Evolutionary conservation across 495 filamentous ascomycete species (phyloP).

Genomic region (Saxispiralis lemnorum): DNA sequence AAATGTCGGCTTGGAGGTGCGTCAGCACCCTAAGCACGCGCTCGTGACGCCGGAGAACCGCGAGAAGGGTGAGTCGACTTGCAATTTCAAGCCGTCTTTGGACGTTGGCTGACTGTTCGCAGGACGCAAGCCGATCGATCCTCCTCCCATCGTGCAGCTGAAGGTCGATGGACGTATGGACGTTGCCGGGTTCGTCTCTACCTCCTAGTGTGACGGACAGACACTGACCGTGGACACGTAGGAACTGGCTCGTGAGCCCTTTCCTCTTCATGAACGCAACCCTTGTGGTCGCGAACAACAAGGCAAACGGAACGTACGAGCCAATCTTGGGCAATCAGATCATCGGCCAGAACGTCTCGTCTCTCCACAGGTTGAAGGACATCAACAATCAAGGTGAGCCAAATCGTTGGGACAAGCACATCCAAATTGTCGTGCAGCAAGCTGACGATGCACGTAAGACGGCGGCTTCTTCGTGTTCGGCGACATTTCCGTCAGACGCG

Average conservation of each 20-base stretch:
- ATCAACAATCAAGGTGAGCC: slow-evolving; percentile 57
- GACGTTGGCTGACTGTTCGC: slow-evolving; percentile 2
- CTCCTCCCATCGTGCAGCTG: slow-evolving; percentile 75
- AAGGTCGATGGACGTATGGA: slow-evolving; percentile 1
- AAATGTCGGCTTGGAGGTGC: slow-evolving; percentile 14
- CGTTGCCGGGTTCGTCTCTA: slow-evolving; percentile 3
- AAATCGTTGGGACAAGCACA: background rate
- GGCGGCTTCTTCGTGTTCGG: slow-evolving; percentile 96
- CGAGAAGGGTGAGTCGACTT: slow-evolving; percentile 20
- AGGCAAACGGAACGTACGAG: slow-evolving; percentile 30
- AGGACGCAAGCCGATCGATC: slow-evolving; percentile 92
- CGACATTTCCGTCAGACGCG: slow-evolving; percentile 70
- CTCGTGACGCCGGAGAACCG: slow-evolving; percentile 20
- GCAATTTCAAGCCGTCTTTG: no score
- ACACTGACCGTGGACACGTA: slow-evolving; percentile 45
- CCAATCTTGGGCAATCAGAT: slow-evolving; percentile 39
- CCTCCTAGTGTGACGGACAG: slow-evolving; percentile 1
- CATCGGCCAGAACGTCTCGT: slow-evolving; percentile 73
- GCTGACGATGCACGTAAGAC: slow-evolving; percentile 30
- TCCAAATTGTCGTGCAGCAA: no score
- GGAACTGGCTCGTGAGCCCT: slow-evolving; percentile 34
- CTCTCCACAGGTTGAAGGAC: slow-evolving; percentile 83
- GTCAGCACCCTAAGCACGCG: slow-evolving; percentile 22
- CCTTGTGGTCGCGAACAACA: slow-evolving; percentile 40
- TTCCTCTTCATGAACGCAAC: slow-evolving; percentile 70